Evolutionary conservation across 208 protist genomes (phyloP), one percentile per base, ranked within the genome.

Genomic region (Trypanosoma cruzi): DNA sequence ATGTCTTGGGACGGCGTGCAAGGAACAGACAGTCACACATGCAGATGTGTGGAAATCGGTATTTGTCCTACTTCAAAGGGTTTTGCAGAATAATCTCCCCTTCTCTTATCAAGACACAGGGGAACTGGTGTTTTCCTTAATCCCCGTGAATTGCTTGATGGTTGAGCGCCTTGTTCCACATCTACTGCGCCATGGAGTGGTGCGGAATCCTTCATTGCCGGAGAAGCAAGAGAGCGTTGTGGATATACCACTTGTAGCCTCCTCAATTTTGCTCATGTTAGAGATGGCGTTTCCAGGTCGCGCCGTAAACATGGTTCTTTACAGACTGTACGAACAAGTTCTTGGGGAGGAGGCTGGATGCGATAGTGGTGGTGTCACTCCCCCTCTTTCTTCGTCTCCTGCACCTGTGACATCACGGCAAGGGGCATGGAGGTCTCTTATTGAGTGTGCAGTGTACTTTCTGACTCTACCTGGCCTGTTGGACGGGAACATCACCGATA

Each of bases 41-140:
- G 53, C 22, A 22, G 18, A 63, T 42, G 61, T 74, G 18, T 74
- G 69, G 69, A 68, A 49, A 20, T 67, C 44, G 5, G 40, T 74
- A 26, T 63, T 64, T 31, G n/a, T 4, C 2, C 16, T 58, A 50
- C 50, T 68, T 22, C 31, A 37, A 7, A 46, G 54, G 16, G 6
- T 57, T 2, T 26, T 74, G 16, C 42, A 37, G 32, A 49, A 68
- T 54, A 52, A 54, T 40, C 28, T 61, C 32, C 22, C 28, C 0
- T 11, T 28, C 5, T 28, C 11, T 13, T 10, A 24, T 13, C 6
- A 18, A 10, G 26, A 20, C 36, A 26, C 10, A 4, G 18, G 16
- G 31, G 7, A 31, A 36, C 6, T 32, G 11, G 29, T 8, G 28
- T 7, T 26, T 22, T 13, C 16, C 20, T 1, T 0, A 24, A 14